Evolutionary conservation across 2,329 filamentous ascomycete genomes (phyloP).

Genomic region (Fusarium tuaranense): DNA sequence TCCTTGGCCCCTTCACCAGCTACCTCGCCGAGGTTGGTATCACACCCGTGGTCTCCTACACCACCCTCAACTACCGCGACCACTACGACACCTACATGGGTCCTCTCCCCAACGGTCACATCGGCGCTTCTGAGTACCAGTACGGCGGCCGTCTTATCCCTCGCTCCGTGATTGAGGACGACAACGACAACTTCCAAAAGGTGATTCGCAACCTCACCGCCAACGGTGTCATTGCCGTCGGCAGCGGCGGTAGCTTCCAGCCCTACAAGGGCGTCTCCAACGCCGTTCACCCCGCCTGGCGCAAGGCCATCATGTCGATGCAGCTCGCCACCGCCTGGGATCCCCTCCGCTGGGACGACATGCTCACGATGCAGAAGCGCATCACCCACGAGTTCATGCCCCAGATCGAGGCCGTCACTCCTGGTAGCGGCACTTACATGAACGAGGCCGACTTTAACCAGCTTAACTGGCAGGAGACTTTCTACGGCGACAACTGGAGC

Average conservation of each 20-base stretch:
- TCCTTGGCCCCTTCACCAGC: conserved; percentile 51
- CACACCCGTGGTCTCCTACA: conserved; percentile 27
- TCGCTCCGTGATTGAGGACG: conserved; percentile 47
- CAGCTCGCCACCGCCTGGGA: conserved; percentile 46
- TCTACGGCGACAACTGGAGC: conserved; percentile 61
- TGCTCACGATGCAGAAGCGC: conserved; percentile 47
- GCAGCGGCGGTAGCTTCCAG: conserved; percentile 41
- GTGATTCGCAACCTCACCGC: conserved; percentile 42
- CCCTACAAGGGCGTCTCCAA: conserved; percentile 42
- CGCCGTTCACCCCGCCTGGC: conserved; percentile 57
- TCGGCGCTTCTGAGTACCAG: conserved; percentile 43
- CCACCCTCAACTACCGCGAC: conserved; percentile 46
- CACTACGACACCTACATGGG: conserved; percentile 58
- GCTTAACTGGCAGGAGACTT: conserved; percentile 56
- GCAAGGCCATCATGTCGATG: conserved; percentile 49
- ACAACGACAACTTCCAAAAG: conserved; percentile 46
- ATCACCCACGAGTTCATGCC: conserved; percentile 47
- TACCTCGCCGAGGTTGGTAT: conserved; percentile 29
- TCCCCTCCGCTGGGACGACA: conserved; percentile 44
- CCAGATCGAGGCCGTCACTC: conserved; percentile 50
- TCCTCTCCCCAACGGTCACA: conserved; percentile 54
- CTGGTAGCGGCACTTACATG: conserved; percentile 59
- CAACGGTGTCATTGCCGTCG: conserved; percentile 43
- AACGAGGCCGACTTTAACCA: conserved; percentile 65
- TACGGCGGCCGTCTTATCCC: conserved; percentile 60